Percentiles rank a stretch among this genome's conserved stretches.
Conservation (phyloP, 176 grass and related monocot genomes). For the Carex myosuroides region DNA sequence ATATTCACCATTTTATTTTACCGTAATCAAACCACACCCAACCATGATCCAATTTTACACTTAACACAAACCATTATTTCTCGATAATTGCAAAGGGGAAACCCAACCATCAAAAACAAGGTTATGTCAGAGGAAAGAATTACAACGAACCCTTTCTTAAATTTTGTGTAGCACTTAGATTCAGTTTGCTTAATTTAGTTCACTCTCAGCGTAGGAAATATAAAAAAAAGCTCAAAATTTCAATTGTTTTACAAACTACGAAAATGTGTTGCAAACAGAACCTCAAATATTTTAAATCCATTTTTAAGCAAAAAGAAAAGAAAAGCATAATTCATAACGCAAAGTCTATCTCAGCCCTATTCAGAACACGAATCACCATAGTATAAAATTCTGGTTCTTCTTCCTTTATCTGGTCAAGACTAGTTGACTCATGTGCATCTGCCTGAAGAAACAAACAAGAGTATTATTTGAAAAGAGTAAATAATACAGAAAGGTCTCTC, state of each 20-base stretch:
- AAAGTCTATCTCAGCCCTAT: slow-evolving; percentile 60
- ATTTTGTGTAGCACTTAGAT: background rate
- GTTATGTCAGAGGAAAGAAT: background rate
- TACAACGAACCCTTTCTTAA: background rate
- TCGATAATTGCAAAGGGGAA: background rate
- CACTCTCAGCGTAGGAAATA: background rate
- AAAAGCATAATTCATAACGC: slow-evolving; percentile 30
- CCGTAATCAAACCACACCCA: background rate
- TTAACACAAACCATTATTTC: background rate
- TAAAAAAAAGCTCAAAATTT: background rate
- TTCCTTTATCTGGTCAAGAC: slow-evolving; percentile 45
- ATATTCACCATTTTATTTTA: background rate
- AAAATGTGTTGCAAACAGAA: slow-evolving; percentile 1
- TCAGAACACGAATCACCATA: slow-evolving; percentile 50
- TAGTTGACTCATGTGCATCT: slow-evolving; percentile 68
- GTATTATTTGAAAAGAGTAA: background rate
- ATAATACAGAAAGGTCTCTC: slow-evolving; percentile 3
- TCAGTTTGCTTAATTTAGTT: background rate
- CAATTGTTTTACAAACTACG: background rate
- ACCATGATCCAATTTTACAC: background rate
- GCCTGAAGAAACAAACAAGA: slow-evolving; percentile 35
- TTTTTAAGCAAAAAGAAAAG: background rate
- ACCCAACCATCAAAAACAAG: background rate
- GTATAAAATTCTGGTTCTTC: slow-evolving; percentile 68
- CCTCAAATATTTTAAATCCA: background rate